These are phyloP conservation scores for Mycena galericulata DNA, from an alignment of 768 basidiomycete species.

Conservation along the genomic window DNA sequence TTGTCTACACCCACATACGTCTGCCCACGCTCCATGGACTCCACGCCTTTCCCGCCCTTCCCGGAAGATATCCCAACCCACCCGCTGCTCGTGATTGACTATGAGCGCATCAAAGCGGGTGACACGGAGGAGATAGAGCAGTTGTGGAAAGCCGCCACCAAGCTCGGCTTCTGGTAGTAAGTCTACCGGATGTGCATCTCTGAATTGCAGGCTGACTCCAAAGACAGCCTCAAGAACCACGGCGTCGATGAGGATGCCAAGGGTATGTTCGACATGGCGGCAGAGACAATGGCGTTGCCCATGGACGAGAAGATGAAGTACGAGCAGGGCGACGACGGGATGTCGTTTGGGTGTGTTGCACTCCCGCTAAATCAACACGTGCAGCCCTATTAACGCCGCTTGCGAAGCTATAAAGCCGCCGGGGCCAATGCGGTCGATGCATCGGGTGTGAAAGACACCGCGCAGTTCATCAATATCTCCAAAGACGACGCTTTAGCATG, in stretches of 20 bases:
- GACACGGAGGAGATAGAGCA: conserved; percentile 51
- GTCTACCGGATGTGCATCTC: conserved; percentile 31
- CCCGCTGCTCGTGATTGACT: conserved; percentile 59
- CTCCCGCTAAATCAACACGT: conserved; percentile 35
- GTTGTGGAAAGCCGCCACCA: conserved; percentile 56
- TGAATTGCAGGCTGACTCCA: not conserved
- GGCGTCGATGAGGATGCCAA: conserved; percentile 52
- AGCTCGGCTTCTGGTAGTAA: conserved; percentile 65
- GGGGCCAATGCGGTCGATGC: conserved; percentile 60
- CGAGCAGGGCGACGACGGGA: conserved; percentile 56
- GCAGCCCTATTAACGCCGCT: conserved; percentile 53
- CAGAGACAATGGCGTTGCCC: conserved; percentile 54
- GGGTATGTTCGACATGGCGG: conserved; percentile 56
- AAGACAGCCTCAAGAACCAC: conserved; percentile 55
- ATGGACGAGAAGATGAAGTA: conserved; percentile 58
- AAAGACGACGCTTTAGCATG: conserved; percentile 64
- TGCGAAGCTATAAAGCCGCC: conserved; percentile 60
- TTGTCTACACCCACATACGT: not conserved
- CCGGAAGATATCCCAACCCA: conserved; percentile 51
- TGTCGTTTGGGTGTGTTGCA: conserved; percentile 52
- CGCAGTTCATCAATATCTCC: conserved; percentile 61
- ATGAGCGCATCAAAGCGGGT: conserved; percentile 47
- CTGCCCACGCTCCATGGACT: not conserved
- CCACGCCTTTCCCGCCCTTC: too few species aligned
- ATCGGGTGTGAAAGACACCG: conserved; percentile 54